Percentiles rank a stretch among this genome's conserved stretches.
phyloP scores from a whole-genome alignment of 148 eudicot species.

The Chenopodium album region DNA sequence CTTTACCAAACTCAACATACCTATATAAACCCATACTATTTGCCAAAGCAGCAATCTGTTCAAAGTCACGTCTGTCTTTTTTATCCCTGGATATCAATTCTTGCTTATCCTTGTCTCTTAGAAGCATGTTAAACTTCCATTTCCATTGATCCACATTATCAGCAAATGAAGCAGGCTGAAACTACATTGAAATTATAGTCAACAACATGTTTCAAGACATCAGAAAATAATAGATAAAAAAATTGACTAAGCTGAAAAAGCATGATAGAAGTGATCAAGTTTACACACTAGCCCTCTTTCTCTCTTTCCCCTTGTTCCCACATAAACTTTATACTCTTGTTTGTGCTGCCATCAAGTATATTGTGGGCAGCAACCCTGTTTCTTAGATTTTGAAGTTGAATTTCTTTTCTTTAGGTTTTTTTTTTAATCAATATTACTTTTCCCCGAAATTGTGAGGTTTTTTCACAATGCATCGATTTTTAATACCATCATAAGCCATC shows the following conservation, averaged over 20 bases:
- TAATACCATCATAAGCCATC: no score
- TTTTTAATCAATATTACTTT: no score
- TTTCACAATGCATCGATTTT: no score
- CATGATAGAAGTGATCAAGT: not conserved
- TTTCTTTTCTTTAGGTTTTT: not conserved
- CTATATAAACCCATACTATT: constrained; percentile 83
- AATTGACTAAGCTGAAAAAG: not conserved
- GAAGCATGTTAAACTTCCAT: constrained; percentile 57
- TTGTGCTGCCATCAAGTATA: not conserved
- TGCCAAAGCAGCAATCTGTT: constrained; percentile 80
- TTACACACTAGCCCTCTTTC: not conserved
- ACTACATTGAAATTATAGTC: constrained; percentile 18
- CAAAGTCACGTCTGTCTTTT: constrained; percentile 85
- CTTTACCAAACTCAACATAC: constrained; percentile 36
- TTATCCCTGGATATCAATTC: constrained; percentile 92
- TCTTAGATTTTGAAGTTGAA: not conserved
- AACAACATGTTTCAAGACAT: not conserved
- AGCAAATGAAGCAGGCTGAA: constrained; percentile 50
- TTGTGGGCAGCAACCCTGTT: not conserved
- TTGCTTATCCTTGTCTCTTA: constrained; percentile 60
- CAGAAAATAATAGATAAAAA: not conserved
- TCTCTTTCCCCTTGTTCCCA: not conserved
- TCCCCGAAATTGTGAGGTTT: no score
- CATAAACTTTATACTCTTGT: not conserved
- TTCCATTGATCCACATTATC: constrained; percentile 72